Evolutionary conservation across 176 grass and related monocot species (phyloP).

Genomic region (Hordeum vulgare): MorexV3_pseudomolecules_assembly NC_058522.1:42171109-42171608

Average conservation of each 20-base stretch:
- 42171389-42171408: background rate
- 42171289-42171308: conserved; percentile 25
- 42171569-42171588: background rate
- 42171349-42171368: background rate
- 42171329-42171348: background rate
- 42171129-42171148: too few species aligned
- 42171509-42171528: too few species aligned
- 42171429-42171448: background rate
- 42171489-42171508: too few species aligned
- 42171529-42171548: too few species aligned
- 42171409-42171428: background rate
- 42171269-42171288: background rate
- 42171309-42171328: conserved; percentile 16
- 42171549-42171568: too few species aligned
- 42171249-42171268: conserved; percentile 1
- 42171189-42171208: too few species aligned
- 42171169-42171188: too few species aligned
- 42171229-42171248: background rate
- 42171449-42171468: too few species aligned
- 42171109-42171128: too few species aligned
- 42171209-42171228: too few species aligned
- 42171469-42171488: too few species aligned
- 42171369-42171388: background rate
- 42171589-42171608: background rate
- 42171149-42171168: too few species aligned